A percentile compares a stretch with the other conserved stretches of the same genome.
Evolutionary conservation across 805 yeast genomes (phyloP).

Genomic region (Kodamaea lidongshanica): DNA sequence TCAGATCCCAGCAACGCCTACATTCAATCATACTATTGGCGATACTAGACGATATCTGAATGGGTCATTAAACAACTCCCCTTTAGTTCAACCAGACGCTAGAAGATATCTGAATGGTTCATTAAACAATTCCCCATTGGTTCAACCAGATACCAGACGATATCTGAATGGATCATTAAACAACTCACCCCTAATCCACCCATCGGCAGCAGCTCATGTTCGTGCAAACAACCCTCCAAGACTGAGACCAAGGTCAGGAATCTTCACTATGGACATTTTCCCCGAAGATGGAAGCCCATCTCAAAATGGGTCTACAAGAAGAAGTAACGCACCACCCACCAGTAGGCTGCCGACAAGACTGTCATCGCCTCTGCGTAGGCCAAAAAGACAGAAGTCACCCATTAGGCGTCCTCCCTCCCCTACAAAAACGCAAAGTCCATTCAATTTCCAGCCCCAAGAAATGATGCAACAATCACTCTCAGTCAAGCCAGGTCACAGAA

Average conservation of each 20-base stretch:
- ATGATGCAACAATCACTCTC: slow-evolving; percentile 27
- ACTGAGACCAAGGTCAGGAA: slow-evolving; percentile 32
- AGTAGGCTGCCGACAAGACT: slow-evolving; percentile 13
- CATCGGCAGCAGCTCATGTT: slow-evolving; percentile 10
- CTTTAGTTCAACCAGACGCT: slow-evolving; percentile 14
- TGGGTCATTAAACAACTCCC: slow-evolving; percentile 17
- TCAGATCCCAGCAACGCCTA: slow-evolving; percentile 8
- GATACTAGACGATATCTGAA: slow-evolving; percentile 15
- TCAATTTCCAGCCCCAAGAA: slow-evolving; percentile 58
- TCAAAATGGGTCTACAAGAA: slow-evolving; percentile 7
- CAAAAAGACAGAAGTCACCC: slow-evolving; percentile 27
- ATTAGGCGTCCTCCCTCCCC: slow-evolving; percentile 19
- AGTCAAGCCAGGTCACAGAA: slow-evolving; percentile 62
- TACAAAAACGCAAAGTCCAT: slow-evolving; percentile 37
- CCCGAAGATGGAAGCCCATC: slow-evolving; percentile 22
- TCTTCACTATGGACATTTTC: slow-evolving; percentile 28
- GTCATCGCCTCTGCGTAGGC: slow-evolving; percentile 24
- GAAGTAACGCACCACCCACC: slow-evolving; percentile 2
- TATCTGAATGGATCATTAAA: slow-evolving; percentile 17
- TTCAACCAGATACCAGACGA: slow-evolving; percentile 14
- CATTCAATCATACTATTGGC: slow-evolving; percentile 3
- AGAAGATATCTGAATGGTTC: slow-evolving; percentile 19
- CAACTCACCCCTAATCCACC: slow-evolving; percentile 18
- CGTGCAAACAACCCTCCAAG: slow-evolving; percentile 11
- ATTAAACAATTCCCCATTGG: slow-evolving; percentile 16